Evolutionary conservation across 2,329 filamentous ascomycete genomes (phyloP).

Genomic region (Stemphylium beticola): DNA sequence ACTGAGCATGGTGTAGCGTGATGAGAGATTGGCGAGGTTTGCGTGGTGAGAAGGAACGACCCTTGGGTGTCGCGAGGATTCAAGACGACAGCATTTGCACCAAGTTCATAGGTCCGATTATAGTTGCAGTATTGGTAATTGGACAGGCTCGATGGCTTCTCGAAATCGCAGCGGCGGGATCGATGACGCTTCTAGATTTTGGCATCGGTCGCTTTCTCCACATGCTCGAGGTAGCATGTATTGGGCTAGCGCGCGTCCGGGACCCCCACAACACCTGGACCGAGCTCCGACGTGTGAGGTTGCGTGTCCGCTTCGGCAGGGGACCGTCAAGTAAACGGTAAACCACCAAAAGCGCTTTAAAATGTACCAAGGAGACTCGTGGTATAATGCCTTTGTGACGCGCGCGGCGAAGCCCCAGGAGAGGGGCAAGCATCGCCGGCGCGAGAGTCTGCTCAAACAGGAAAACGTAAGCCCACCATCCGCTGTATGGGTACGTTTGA

Average conservation of each 20-base stretch:
- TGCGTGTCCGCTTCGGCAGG: constrained; percentile 6
- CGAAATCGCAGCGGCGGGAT: constrained; percentile 12
- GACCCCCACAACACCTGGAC: constrained; percentile 8
- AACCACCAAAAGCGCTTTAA: constrained; percentile 1
- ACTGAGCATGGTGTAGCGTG: constrained; percentile 39
- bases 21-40: background rate
- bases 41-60: constrained; percentile 6
- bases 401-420: constrained; percentile 57
- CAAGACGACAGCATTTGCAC: constrained; percentile 23
- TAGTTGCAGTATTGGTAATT: constrained; percentile 19
- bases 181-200: constrained; percentile 18
- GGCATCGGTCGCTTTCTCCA: constrained; percentile 5
- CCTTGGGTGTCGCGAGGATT: constrained; percentile 7
- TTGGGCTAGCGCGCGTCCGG: background rate
- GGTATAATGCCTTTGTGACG: constrained; percentile 76
- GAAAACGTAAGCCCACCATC: constrained; percentile 54
- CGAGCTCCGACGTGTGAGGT: constrained; percentile 15
- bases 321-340: background rate
- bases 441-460: constrained; percentile 69
- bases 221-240: background rate
- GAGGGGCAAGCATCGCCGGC: constrained; percentile 64
- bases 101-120: constrained; percentile 7
- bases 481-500: constrained; percentile 43
- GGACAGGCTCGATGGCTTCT: constrained; percentile 15
- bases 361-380: constrained; percentile 80